phyloP scores from a whole-genome alignment of 805 yeast species.

The Candida sithepensis region DNA sequence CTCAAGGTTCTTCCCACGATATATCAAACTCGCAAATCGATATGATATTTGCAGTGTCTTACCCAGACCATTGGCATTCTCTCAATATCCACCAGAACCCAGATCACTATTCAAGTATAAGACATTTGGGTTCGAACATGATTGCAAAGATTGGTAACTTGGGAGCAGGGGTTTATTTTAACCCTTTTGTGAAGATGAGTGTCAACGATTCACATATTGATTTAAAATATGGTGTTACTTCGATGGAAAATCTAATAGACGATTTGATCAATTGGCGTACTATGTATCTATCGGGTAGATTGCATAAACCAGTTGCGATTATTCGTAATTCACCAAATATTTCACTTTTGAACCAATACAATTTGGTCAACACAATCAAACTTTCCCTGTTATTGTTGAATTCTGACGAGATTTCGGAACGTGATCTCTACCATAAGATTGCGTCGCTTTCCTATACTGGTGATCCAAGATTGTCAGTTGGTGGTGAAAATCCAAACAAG shows the following conservation, averaged over 20 bases:
- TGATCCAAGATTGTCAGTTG: slow-evolving; percentile 78
- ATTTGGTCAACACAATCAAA: slow-evolving; percentile 73
- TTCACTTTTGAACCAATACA: slow-evolving; percentile 66
- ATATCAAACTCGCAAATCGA: slow-evolving; percentile 66
- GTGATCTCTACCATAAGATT: slow-evolving; percentile 67
- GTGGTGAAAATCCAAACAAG: slow-evolving; percentile 91
- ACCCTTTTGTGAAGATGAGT: slow-evolving; percentile 74
- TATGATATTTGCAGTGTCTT: slow-evolving; percentile 75
- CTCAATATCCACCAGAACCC: slow-evolving; percentile 64
- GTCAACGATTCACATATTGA: slow-evolving; percentile 32
- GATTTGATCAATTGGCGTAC: slow-evolving; percentile 86
- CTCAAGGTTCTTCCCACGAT: slow-evolving; percentile 51
- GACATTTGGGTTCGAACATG: slow-evolving; percentile 54
- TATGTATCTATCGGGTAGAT: slow-evolving; percentile 84
- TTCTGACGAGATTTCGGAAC: slow-evolving; percentile 29
- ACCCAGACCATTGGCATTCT: slow-evolving; percentile 74
- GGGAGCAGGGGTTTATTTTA: slow-evolving; percentile 93
- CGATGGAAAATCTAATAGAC: slow-evolving; percentile 51
- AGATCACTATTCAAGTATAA: slow-evolving; percentile 71
- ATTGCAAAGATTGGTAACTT: slow-evolving; percentile 57
- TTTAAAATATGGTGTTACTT: slow-evolving; percentile 86
- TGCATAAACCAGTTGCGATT: slow-evolving; percentile 89
- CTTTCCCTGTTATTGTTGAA: slow-evolving; percentile 57
- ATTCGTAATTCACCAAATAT: slow-evolving; percentile 62
- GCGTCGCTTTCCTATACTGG: slow-evolving; percentile 84